These are phyloP conservation scores for Moricandia moricandioides DNA, from an alignment of 345 rosid species.

Conservation along the genomic window DNA sequence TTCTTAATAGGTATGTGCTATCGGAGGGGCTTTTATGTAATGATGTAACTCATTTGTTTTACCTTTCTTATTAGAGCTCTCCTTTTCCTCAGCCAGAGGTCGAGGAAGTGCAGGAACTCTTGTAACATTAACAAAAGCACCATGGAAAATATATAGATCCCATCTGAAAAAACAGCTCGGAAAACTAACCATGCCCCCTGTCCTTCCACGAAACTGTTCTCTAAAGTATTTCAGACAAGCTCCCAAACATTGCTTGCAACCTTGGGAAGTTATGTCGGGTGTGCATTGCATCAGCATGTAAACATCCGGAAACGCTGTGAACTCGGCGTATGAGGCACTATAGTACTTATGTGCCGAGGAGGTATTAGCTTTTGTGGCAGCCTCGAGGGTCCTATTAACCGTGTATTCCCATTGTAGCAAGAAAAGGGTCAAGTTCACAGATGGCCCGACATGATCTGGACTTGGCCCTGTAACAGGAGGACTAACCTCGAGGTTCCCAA, in stretches of 20 bases:
- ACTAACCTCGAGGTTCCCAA: background rate
- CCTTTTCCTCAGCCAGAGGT: background rate
- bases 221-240: background rate
- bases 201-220: background rate
- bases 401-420: background rate
- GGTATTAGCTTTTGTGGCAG: background rate
- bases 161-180: constrained; percentile 16
- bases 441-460: background rate
- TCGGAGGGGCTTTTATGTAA: too few relatives aligned
- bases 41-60: background rate
- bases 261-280: constrained; percentile 11
- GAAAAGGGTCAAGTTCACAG: background rate
- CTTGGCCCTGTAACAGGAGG: background rate
- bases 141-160: background rate
- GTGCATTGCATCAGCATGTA: constrained; percentile 19
- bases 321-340: background rate
- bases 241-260: constrained; percentile 1
- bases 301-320: constrained; percentile 5
- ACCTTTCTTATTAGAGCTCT: constrained; percentile 6
- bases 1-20: too few relatives aligned
- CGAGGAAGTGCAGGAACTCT: constrained; percentile 6
- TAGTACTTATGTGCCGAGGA: background rate
- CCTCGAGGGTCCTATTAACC: background rate
- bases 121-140: constrained; percentile 1
- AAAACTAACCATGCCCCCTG: background rate